Percentiles rank a stretch among this genome's conserved stretches.
phyloP scores from a whole-genome alignment of 73 alveolate species.

The Uronychia setigera region DNA sequence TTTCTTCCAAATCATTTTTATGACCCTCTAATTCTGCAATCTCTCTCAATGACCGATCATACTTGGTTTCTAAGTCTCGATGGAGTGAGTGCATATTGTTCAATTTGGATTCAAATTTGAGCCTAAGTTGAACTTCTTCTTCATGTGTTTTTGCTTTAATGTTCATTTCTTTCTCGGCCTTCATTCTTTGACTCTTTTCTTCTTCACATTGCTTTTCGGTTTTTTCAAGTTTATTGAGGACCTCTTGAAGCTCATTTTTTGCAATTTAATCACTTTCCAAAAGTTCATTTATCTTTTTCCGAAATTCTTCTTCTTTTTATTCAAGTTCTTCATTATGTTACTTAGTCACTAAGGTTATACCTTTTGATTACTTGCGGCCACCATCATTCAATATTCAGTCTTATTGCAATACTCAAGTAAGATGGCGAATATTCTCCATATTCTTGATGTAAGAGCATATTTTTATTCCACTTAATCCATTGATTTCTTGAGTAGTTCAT shows the following conservation, averaged over 20 bases:
- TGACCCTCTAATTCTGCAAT: slow-evolving; percentile 21
- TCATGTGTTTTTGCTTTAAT: slow-evolving; percentile 58
- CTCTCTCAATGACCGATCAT: slow-evolving; percentile 58
- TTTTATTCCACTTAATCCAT: slow-evolving; percentile 42
- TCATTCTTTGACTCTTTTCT: slow-evolving; percentile 20
- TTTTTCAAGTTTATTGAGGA: slow-evolving; percentile 1
- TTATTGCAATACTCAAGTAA: slow-evolving; percentile 67
- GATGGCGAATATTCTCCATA: slow-evolving; percentile 65
- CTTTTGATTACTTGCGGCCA: not conserved
- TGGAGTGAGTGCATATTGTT: slow-evolving; percentile 66
- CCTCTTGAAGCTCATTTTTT: slow-evolving; percentile 9
- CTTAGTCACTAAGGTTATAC: slow-evolving; percentile 15
- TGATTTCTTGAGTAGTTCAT: slow-evolving; percentile 51
- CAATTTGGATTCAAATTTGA: slow-evolving; percentile 65
- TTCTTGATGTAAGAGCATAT: slow-evolving; percentile 13
- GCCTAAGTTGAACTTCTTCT: slow-evolving; percentile 75
- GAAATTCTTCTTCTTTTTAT: slow-evolving; percentile 57
- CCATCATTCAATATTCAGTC: slow-evolving; percentile 58
- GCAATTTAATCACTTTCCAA: slow-evolving; percentile 18
- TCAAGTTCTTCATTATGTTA: slow-evolving; percentile 39
- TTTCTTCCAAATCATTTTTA: slow-evolving; percentile 28
- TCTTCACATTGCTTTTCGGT: not conserved
- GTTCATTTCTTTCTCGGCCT: slow-evolving; percentile 46
- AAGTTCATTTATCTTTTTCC: slow-evolving; percentile 32
- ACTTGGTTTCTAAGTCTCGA: slow-evolving; percentile 59